Evolutionary conservation across 148 eudicot genomes (phyloP), one percentile per base, ranked within the genome.

Genomic region (Drosera capensis): DNA sequence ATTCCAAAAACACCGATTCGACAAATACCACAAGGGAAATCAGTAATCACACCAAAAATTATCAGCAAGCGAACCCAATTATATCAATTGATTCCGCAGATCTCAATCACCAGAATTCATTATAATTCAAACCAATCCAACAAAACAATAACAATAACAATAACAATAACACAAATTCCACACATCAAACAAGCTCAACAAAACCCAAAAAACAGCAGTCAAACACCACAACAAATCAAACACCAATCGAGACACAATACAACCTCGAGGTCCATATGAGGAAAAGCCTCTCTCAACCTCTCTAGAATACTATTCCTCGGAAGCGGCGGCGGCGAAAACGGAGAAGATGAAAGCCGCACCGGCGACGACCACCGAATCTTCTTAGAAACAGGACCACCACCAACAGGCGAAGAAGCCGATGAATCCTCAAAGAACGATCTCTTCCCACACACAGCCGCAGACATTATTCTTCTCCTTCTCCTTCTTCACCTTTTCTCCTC

Each of bases 401-500:
- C n/a, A n/a, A n/a, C n/a, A 21, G 70, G 46, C 19, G 80, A 63
- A 2, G 82, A 59, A 8, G 58, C 43, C 6, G 49, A 52, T 8
- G 51, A 42, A 7, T 78, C 94, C 45, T 78, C 82, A 51, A 78
- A 75, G 52, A 60, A 72, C 3, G 82, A 71, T 72, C 94, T 82
- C 63, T 82, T 82, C 44, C 94, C 83, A 38, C 78, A 77, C 57
- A 77, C 65, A 56, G 63, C 45, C 12, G 77, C 77, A 68, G 83
- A 72, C 94, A 82, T 82, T 29, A 11, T 34, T 34, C 11, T 34
- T 11, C 9, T 4, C 2, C n/a, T 34, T 34, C 3, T 11, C n/a
- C 4, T 28, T 28, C 9, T 34, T 4, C 3, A 5, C 31, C 11
- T 11, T 28, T 28, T 11, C 31, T 15, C 38, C n/a, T 9, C 38